Evolutionary conservation across 192 early-diverging fungal species (phyloP), one percentile per base, ranked within the genome.

Genomic region (Backusella liffmaniae): DNA sequence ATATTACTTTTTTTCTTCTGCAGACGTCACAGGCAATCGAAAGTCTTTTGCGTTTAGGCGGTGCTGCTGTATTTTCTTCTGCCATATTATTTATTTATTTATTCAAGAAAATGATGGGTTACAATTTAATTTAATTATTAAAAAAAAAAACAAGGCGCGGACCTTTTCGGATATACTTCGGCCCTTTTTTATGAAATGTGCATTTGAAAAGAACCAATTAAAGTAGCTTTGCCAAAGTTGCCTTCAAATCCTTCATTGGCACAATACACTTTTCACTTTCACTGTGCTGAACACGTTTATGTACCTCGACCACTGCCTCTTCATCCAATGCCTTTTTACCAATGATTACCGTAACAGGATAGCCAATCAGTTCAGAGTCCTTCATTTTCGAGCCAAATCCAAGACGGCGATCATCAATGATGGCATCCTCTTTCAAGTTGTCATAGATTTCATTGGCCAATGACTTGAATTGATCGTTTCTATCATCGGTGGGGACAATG

Each of bases 341-440:
- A 59, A 95, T 70, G 6, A 96, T 87, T 3, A 96, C 79, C 15
- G 94, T 86, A 71, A 84, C 88, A 0, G 96, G 94, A 80, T 94
- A 93, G 13, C 96, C 96, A 72, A 97, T 86, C 75, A 96, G 72
- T 73, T 90, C 87, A 7, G 93, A 90, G 70, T 96, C 95, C 70
- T 92, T 90, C 78, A 96, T 89, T 75, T 94, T 94, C 82, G 89
- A 90, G 13, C 96, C 96, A 39, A 93, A 80, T 8, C 90, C 86
- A 16, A 88, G 86, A 34, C 75, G 76, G 23, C 93, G 84, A 77
- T 96, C 94, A 73, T 97, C 94, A 32, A 95, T 78, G 0, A 92
- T 80, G 21, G 94, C 82, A 65, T 92, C 62, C 1, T 69, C 53
- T 34, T 70, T 15, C 9, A 90, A 77, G 15, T 78, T n/a, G 69